Evolutionary conservation across 2,329 filamentous ascomycete species (phyloP).

Genomic region (Aspergillus novoparasiticus): DNA sequence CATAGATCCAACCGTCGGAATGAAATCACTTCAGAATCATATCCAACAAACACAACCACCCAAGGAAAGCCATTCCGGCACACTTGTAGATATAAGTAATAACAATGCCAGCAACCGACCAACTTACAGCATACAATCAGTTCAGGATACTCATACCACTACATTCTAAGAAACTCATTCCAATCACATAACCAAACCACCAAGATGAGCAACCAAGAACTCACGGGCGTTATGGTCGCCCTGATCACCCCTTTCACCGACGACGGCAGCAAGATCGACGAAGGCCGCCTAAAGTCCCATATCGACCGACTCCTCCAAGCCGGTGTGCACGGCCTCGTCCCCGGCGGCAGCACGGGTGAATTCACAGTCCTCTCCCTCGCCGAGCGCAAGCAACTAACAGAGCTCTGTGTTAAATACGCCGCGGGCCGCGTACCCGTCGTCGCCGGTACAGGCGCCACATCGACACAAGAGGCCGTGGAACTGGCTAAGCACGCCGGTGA

Average conservation of each 20-base stretch:
- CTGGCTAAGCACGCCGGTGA: slow-evolving; percentile 44
- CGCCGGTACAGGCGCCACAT: slow-evolving; percentile 45
- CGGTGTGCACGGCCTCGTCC: slow-evolving; percentile 54
- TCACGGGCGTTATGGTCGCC: slow-evolving; percentile 51
- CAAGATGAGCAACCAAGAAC: slow-evolving; percentile 17
- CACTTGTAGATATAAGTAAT: background rate
- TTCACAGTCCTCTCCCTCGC: slow-evolving; percentile 49
- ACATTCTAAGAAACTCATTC: background rate
- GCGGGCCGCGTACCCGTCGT: slow-evolving; percentile 31
- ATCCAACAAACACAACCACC: background rate
- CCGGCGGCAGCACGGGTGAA: slow-evolving; percentile 55
- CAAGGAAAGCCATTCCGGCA: background rate
- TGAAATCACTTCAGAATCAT: background rate
- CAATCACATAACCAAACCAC: background rate
- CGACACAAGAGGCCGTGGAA: slow-evolving; percentile 45
- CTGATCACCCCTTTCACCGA: slow-evolving; percentile 53
- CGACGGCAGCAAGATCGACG: slow-evolving; percentile 47
- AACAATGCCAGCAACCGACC: background rate
- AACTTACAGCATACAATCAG: background rate
- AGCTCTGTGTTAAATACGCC: slow-evolving; percentile 31
- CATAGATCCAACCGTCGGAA: background rate
- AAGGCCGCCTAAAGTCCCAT: slow-evolving; percentile 43
- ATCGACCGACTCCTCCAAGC: slow-evolving; percentile 49
- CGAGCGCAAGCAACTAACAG: slow-evolving; percentile 51
- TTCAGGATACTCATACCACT: background rate